These are phyloP conservation scores for Metschnikowia similis DNA, from an alignment of 805 yeast genomes.

Conservation along the genomic window DNA sequence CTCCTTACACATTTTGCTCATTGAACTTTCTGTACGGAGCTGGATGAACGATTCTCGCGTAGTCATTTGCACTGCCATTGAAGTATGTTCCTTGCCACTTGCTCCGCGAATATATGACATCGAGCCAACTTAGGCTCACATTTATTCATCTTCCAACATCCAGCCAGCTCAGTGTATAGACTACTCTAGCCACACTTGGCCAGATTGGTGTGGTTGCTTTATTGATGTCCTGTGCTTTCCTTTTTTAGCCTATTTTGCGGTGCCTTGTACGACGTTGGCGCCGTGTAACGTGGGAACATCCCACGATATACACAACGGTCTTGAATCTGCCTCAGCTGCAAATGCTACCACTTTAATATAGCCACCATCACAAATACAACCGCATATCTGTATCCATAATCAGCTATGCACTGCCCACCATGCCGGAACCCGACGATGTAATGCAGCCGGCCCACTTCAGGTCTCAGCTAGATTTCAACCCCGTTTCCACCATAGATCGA, in stretches of 20 bases:
- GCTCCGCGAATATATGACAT: too few relatives aligned
- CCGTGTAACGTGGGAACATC: constrained; percentile 4
- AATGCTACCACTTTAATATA: constrained; percentile 2
- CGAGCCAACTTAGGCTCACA: too few relatives aligned
- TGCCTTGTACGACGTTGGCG: background rate
- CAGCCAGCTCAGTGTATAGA: too few relatives aligned
- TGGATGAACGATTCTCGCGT: too few relatives aligned
- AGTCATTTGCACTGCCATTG: too few relatives aligned
- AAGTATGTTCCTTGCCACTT: too few relatives aligned
- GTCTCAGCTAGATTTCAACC: constrained; percentile 37
- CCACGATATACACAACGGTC: constrained; percentile 25
- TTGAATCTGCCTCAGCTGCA: constrained; percentile 26
- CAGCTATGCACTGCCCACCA: constrained; percentile 11
- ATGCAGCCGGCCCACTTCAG: constrained; percentile 44
- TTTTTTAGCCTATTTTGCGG: background rate
- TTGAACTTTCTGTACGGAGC: too few relatives aligned
- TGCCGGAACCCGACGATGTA: constrained; percentile 51
- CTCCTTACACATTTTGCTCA: too few relatives aligned
- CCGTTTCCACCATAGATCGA: constrained; percentile 46
- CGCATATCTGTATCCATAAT: background rate
- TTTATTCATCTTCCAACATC: too few relatives aligned
- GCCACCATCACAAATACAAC: too few relatives aligned
- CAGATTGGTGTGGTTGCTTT: background rate
- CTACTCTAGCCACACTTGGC: too few relatives aligned
- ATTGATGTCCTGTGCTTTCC: background rate